These are phyloP conservation scores for Macadamia tetraphylla DNA, from an alignment of 164 flowering plant genomes.

Conservation along the genomic window DNA sequence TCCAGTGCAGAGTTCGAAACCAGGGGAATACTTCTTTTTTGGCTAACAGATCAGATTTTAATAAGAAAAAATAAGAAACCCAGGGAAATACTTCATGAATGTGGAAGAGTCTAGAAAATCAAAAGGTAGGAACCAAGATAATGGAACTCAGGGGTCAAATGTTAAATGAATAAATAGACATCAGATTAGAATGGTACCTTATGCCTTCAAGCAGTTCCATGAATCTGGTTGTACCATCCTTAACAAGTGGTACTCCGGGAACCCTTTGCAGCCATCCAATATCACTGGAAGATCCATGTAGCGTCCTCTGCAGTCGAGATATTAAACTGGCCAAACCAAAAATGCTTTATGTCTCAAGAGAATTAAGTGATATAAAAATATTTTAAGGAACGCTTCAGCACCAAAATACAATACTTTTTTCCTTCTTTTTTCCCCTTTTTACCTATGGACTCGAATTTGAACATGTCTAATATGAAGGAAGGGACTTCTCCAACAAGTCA, in stretches of 20 bases:
- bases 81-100: no score
- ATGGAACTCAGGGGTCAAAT: neutral
- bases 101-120: neutral
- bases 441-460: constrained; percentile 46
- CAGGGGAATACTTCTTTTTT: no score
- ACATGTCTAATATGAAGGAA: constrained; percentile 30
- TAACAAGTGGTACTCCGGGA: constrained; percentile 59
- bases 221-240: constrained; percentile 76
- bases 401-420: neutral
- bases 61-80: no score
- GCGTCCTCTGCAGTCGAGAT: constrained; percentile 49
- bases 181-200: constrained; percentile 38
- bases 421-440: constrained; percentile 5
- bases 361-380: constrained; percentile 2
- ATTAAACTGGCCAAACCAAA: constrained; percentile 35
- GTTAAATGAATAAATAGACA: neutral
- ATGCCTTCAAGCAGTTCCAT: constrained; percentile 59
- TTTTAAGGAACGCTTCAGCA: neutral
- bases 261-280: constrained; percentile 81
- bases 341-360: constrained; percentile 1
- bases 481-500: constrained; percentile 34
- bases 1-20: no score
- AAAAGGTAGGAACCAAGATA: neutral
- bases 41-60: no score
- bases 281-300: constrained; percentile 79